A percentile compares a stretch with the other conserved stretches of the same genome.
Evolutionary conservation across 305 asterid genomes (phyloP).

Genomic region (Fraxinus floribunda): DNA sequence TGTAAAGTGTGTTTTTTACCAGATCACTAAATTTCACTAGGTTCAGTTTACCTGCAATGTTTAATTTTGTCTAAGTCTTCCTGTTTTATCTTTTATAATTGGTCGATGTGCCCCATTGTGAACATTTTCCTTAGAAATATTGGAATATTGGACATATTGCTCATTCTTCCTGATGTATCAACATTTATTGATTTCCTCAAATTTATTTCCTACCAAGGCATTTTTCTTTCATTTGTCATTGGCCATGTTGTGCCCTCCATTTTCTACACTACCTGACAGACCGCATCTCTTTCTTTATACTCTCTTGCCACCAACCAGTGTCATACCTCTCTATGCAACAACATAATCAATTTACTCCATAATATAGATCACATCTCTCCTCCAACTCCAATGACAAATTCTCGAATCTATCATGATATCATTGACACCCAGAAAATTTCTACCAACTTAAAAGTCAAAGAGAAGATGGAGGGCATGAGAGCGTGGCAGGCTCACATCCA

Average conservation of each 20-base stretch:
- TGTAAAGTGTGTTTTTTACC: background rate
- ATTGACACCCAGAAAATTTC: background rate
- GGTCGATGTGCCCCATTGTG: background rate
- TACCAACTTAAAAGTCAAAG: background rate
- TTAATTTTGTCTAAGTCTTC: background rate
- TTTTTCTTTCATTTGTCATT: background rate
- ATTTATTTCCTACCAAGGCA: background rate
- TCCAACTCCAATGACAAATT: no score
- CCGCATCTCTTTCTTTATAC: background rate
- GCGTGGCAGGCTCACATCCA: no score
- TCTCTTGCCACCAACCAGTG: background rate
- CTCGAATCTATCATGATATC: background rate
- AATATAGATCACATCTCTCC: no score
- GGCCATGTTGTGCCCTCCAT: background rate
- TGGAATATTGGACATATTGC: background rate
- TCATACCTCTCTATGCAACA: background rate
- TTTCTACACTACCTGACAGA: background rate
- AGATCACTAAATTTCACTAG: background rate
- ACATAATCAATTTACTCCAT: background rate
- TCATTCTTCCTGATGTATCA: background rate
- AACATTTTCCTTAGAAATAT: background rate
- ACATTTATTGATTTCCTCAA: background rate
- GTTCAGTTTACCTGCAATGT: background rate
- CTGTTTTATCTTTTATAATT: background rate
- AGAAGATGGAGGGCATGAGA: background rate